phyloP scores from a whole-genome alignment of 1,284 basidiomycete species.

The Takashimella koratensis region DNA sequence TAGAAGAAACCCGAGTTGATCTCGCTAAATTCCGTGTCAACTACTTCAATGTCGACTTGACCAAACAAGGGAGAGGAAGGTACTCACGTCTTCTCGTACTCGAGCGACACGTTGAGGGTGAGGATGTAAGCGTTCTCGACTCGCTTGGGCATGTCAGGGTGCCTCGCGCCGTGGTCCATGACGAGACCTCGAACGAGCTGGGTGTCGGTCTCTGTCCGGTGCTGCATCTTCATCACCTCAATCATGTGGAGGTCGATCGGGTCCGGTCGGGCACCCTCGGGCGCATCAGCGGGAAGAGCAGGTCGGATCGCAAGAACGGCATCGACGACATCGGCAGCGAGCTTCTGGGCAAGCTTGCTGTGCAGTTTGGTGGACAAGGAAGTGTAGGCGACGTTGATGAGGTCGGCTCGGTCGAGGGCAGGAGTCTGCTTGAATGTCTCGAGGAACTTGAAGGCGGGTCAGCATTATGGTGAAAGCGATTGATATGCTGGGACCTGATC shows the following conservation, averaged over 20 bases:
- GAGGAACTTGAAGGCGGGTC: conserved; percentile 74
- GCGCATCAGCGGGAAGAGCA: conserved; percentile 53
- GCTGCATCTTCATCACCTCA: conserved; percentile 99
- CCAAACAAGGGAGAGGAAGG: too few species aligned
- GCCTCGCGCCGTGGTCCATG: conserved; percentile 83
- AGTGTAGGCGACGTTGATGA: conserved; percentile 90
- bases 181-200: conserved; percentile 93
- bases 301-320: conserved; percentile 87
- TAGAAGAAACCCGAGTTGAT: conserved; percentile 99
- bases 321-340: conserved; percentile 91
- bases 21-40: conserved; percentile 59
- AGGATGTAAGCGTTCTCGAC: conserved; percentile 95
- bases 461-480: conserved; percentile 1
- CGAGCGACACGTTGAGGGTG: conserved; percentile 94
- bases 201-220: conserved; percentile 97
- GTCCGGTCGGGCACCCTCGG: conserved; percentile 69
- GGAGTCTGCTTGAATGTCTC: conserved; percentile 78
- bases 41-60: background rate
- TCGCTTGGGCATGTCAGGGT: conserved; percentile 99
- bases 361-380: conserved; percentile 94
- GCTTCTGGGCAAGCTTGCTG: conserved; percentile 74
- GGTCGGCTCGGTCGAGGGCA: conserved; percentile 74
- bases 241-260: conserved; percentile 99
- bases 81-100: conserved; percentile 98
- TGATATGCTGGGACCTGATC: too few species aligned